These are phyloP conservation scores for Starmerella kuoi DNA, from an alignment of 805 yeast species.

Conservation along the genomic window DNA sequence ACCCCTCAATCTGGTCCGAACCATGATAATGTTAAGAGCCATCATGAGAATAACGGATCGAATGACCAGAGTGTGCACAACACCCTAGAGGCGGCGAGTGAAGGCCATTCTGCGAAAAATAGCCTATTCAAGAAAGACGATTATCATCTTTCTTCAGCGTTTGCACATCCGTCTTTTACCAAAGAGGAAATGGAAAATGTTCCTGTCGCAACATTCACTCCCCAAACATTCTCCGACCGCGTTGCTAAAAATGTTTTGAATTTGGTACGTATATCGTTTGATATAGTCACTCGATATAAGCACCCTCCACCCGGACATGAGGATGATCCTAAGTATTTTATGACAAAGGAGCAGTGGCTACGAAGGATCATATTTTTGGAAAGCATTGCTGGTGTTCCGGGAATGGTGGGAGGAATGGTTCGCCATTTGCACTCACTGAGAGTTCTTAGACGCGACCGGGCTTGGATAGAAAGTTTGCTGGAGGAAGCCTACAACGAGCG, in stretches of 20 bases:
- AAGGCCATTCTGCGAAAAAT: no score
- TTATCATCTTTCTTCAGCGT: background rate
- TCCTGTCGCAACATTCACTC: background rate
- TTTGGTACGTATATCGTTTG: constrained; percentile 1
- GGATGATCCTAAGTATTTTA: background rate
- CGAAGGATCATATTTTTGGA: constrained; percentile 5
- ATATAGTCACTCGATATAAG: constrained; percentile 4
- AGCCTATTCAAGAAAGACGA: background rate
- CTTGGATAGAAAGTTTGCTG: constrained; percentile 7
- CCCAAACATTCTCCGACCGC: background rate
- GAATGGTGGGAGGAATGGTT: constrained; percentile 11
- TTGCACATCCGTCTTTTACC: background rate
- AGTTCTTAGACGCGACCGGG: constrained; percentile 4
- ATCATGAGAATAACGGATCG: no score
- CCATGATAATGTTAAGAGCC: no score
- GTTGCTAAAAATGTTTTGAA: background rate
- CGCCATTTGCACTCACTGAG: constrained; percentile 7
- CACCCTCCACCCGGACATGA: constrained; percentile 6
- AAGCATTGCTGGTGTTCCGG: constrained; percentile 9
- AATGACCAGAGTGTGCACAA: no score
- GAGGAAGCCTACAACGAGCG: constrained; percentile 9
- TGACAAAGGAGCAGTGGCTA: constrained; percentile 3
- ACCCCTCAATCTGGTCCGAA: no score
- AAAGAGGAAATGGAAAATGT: constrained; percentile 1
- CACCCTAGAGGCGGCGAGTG: no score